Base-by-base conservation (phyloP, 2,329 filamentous ascomycete genomes). In the Epichloe sp. region DNA sequence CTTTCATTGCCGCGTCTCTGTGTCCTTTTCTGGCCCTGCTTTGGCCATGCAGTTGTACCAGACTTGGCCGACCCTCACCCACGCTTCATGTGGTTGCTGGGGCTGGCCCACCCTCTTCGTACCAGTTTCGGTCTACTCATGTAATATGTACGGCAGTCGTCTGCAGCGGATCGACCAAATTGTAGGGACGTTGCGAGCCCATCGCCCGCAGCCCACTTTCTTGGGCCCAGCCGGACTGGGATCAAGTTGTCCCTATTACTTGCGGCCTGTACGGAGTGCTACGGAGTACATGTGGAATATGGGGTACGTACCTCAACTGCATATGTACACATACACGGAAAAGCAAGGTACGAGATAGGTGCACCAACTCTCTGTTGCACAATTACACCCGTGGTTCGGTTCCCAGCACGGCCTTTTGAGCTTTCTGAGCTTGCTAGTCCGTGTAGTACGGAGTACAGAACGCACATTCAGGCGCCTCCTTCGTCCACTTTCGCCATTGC, bases 11-110 rank as follows among this genome's bases (percentile, higher is more conserved):
- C 43, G 50, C 45, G 41, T 21, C 50, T 10, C 36, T 45, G 34
- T 37, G 42, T 44, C 47, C 51, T 37, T 34, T 43, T 52, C 47
- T 41, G 43, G 51, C 35, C 47, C n/a, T 43, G 50, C 40, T 26
- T 41, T 46, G 44, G 21, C 31, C 47, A 41, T 23, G 19, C 26
- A 23, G 23, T 23, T 21, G n/a, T 11, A 43, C 47, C n/a, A 26
- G 38, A 17, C 47, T 41, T 48, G 23, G 17, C 23, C 38, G 44
- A 15, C 12, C 34, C n/a, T n/a, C 44, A 15, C 15, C 17, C 47
- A 37, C 15, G 8, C 46, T 37, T 19, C 37, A 14, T 48, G 11
- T 38, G 11, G 46, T 31, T 48, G 40, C 48, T 31, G 19, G 19
- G 41, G 31, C 48, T 44, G 48, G 17, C 34, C 48, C 41, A 21